Percentiles rank a stretch among this genome's conserved stretches.
Conservation (phyloP, 2,329 filamentous ascomycete genomes). For the Fusarium domesticum region DNA sequence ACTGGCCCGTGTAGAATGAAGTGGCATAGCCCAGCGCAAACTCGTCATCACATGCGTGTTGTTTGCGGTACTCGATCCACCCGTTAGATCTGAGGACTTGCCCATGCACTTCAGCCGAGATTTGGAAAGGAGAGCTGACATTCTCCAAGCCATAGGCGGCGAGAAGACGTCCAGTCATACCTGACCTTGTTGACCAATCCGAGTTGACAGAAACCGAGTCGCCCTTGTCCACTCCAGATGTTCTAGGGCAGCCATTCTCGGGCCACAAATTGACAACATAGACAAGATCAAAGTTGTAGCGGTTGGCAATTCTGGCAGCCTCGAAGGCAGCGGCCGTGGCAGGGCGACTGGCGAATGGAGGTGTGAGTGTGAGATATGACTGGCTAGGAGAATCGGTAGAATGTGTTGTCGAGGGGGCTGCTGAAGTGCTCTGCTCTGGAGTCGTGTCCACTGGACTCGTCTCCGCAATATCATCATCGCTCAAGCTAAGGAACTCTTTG, state of each 20-base stretch:
- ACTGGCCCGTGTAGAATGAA: slow-evolving; percentile 49
- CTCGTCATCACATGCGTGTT: slow-evolving; percentile 41
- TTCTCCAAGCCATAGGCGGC: slow-evolving; percentile 54
- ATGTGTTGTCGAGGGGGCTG: slow-evolving; percentile 18
- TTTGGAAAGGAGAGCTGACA: slow-evolving; percentile 50
- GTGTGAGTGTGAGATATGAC: slow-evolving; percentile 43
- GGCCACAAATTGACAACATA: slow-evolving; percentile 61
- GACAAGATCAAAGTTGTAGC: slow-evolving; percentile 56
- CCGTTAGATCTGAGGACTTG: slow-evolving; percentile 48
- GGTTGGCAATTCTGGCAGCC: slow-evolving; percentile 53
- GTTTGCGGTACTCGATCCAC: slow-evolving; percentile 53
- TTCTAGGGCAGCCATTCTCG: slow-evolving; percentile 17
- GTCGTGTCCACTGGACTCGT: slow-evolving; percentile 23
- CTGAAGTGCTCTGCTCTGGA: slow-evolving; percentile 7
- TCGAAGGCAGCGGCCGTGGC: slow-evolving; percentile 51
- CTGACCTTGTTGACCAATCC: slow-evolving; percentile 9
- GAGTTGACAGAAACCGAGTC: slow-evolving; percentile 9
- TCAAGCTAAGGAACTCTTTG: slow-evolving; percentile 52
- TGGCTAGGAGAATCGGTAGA: slow-evolving; percentile 25
- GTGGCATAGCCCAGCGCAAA: slow-evolving; percentile 52
- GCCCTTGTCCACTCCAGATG: slow-evolving; percentile 7
- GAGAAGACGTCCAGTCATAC: slow-evolving; percentile 49
- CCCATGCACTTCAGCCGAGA: slow-evolving; percentile 48
- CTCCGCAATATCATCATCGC: slow-evolving; percentile 59
- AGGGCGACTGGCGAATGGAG: slow-evolving; percentile 43